Percentiles rank a stretch among this genome's conserved stretches.
phyloP scores from a whole-genome alignment of 1,284 basidiomycete genomes.

The Trichosporon sp. region DNA sequence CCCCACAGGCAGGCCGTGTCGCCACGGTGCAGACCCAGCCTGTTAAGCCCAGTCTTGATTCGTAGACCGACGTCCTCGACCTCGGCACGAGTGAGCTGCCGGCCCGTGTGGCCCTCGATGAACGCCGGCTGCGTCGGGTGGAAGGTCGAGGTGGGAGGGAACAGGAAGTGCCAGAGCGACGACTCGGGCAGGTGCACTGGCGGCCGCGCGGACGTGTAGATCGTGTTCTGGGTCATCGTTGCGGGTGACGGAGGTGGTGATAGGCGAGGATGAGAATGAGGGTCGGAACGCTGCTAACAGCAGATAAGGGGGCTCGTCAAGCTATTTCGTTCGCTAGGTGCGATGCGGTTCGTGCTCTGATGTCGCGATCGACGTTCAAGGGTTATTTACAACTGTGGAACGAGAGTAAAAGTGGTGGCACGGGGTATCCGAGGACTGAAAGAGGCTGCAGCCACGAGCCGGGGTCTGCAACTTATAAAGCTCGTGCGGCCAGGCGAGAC shows the following conservation, averaged over 20 bases:
- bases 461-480: neutral
- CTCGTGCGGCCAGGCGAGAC: neutral
- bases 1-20: conserved; percentile 41
- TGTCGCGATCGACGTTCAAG: neutral
- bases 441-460: neutral
- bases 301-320: neutral
- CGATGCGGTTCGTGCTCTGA: neutral
- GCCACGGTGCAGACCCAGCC: conserved; percentile 26
- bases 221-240: conserved; percentile 8
- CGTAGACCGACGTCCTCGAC: conserved; percentile 56
- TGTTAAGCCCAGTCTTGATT: conserved; percentile 54
- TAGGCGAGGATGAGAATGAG: neutral
- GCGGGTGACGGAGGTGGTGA: neutral
- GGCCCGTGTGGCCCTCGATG: conserved; percentile 60
- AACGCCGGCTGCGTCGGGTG: conserved; percentile 53
- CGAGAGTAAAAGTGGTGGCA: neutral
- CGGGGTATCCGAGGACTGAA: neutral
- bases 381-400: neutral
- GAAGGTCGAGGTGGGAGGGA: neutral
- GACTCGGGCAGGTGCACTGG: conserved; percentile 29
- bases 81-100: conserved; percentile 56
- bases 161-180: conserved; percentile 5
- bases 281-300: neutral
- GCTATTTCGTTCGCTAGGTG: neutral
- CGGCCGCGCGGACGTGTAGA: conserved; percentile 27